Base-by-base conservation (phyloP, 73 alveolate species). In the Paramecium sonneborni region DNA sequence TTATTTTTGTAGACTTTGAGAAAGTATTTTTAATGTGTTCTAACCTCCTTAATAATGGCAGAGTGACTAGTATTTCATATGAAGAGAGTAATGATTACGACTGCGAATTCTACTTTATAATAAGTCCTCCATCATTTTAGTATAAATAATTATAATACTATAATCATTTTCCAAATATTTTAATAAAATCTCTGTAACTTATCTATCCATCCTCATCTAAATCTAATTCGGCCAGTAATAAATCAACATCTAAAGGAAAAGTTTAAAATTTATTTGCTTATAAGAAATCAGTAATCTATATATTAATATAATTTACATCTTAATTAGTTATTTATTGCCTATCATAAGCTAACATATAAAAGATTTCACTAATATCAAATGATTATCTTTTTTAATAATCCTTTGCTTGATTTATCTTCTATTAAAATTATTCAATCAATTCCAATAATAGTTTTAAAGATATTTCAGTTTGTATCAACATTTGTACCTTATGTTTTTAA, bases 121-220 rank as follows among this genome's bases (percentile, higher is more conserved):
- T 14, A 52, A 18, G 14, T 52, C 68, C 12, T 52, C 68, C 30
- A 52, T 52, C 68, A 52, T 18, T 52, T 52, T 52, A 52, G 68
- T 52, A 52, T 20, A 18, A 18, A 52, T 52, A 52, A 52, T 52
- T 52, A n/a, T n/a, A 52, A 52, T 52, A 52, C 68, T 52, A 52
- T 52, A 52, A 52, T 52, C 68, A 52, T 35, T 74, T 32, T 74
- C 87, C 56, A 74, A 74, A 74, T 3, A 74, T 30, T 32, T 74
- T 21, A 21, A 24, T 14, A 35, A 74, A 74, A 74, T 74, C 87
- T 21, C 46, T 21, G 26, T 32, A 74, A 74, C 23, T 74, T 35
- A 74, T 43, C 18, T 35, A 21, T 35, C 87, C 87, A 74, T 74
- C 87, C 5, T 38, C 8, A 15, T 74, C 87, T 5, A 74, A 21